These are phyloP conservation scores for Lactarius akahatsu DNA, from an alignment of 768 basidiomycete species.

Conservation along the genomic window DNA sequence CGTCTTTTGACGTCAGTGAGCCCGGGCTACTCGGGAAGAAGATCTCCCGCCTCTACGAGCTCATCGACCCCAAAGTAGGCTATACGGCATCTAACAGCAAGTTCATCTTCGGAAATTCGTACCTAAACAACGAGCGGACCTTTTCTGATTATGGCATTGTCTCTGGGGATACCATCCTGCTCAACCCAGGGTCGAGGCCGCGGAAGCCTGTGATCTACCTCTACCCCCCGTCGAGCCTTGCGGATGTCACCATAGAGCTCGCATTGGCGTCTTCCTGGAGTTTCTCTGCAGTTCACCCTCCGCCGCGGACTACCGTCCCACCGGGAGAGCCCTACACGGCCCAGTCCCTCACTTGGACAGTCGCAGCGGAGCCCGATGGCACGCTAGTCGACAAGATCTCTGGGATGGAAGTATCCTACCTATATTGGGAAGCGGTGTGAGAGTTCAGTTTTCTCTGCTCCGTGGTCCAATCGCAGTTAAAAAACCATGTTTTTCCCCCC, in stretches of 20 bases:
- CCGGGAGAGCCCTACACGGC: neutral
- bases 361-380: constrained; percentile 20
- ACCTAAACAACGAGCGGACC: neutral
- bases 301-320: neutral
- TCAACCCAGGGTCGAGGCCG: neutral
- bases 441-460: neutral
- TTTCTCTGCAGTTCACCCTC: constrained; percentile 17
- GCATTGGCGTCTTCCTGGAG: constrained; percentile 6
- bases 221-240: constrained; percentile 11
- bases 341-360: constrained; percentile 12
- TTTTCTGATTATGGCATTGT: neutral
- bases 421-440: constrained; percentile 22
- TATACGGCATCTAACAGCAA: neutral
- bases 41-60: constrained; percentile 1
- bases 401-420: constrained; percentile 17
- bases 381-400: constrained; percentile 11
- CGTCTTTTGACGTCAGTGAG: neutral
- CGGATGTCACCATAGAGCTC: constrained; percentile 14
- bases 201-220: constrained; percentile 24
- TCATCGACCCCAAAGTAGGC: neutral
- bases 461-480: neutral
- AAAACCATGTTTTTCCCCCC: neutral
- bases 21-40: constrained; percentile 1
- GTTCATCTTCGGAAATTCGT: neutral
- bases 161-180: constrained; percentile 2